phyloP scores from a whole-genome alignment of 2,329 filamentous ascomycete genomes.

The Huntiella omanensis region DNA sequence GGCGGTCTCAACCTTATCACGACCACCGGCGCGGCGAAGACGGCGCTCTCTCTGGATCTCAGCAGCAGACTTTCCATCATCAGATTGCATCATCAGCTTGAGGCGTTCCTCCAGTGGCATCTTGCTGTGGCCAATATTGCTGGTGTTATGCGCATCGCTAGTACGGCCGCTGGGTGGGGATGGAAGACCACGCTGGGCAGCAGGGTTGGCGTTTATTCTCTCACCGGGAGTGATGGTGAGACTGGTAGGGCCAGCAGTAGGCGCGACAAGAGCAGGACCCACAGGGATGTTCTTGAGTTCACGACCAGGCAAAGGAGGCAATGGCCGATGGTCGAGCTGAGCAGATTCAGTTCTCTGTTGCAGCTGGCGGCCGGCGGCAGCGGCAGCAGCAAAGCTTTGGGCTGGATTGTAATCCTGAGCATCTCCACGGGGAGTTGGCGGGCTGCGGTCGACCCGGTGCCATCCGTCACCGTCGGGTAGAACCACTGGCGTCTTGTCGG shows the following conservation, averaged over 20 bases:
- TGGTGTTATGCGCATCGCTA: conserved; percentile 48
- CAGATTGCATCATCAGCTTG: conserved; percentile 72
- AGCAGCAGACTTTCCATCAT: conserved; percentile 42
- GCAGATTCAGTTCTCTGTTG: conserved; percentile 51
- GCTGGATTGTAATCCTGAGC: conserved; percentile 40
- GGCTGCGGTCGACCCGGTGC: conserved; percentile 47
- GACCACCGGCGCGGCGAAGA: conserved; percentile 41
- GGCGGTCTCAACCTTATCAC: conserved; percentile 21
- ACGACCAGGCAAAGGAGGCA: conserved; percentile 63
- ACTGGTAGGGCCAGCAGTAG: not conserved
- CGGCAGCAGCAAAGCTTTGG: conserved; percentile 19
- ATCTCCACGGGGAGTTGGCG: conserved; percentile 18
- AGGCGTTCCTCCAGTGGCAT: conserved; percentile 78
- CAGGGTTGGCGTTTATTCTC: conserved; percentile 34
- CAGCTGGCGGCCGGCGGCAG: conserved; percentile 30
- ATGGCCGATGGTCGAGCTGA: conserved; percentile 63
- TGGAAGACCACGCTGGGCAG: conserved; percentile 47
- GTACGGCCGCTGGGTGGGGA: conserved; percentile 55
- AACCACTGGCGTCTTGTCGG: conserved; percentile 95
- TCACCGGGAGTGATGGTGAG: conserved; percentile 33
- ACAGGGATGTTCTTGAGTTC: conserved; percentile 17
- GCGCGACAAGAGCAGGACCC: not conserved
- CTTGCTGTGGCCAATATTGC: conserved; percentile 43
- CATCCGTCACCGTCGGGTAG: conserved; percentile 66
- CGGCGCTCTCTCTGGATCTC: conserved; percentile 51